Conservation (phyloP, 1,284 basidiomycete genomes). For the Apiotrichum domesticum region DNA sequence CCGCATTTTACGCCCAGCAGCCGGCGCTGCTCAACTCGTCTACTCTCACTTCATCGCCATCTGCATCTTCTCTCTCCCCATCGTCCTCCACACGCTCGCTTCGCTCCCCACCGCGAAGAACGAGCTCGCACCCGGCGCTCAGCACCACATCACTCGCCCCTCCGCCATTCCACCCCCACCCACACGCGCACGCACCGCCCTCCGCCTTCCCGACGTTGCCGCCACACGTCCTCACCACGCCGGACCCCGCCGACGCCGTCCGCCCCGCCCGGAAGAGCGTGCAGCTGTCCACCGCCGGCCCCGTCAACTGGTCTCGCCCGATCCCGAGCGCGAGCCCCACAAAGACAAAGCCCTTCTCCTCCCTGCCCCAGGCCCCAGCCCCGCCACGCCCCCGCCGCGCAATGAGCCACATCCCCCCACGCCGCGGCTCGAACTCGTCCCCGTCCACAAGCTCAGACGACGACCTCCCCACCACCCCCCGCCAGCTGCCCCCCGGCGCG, state of each 20-base stretch:
- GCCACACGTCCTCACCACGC: not conserved
- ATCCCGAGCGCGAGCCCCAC: slow-evolving; percentile 3
- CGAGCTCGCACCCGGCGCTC: no score
- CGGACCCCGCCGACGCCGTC: not conserved
- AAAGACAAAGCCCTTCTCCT: not conserved
- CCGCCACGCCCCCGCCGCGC: not conserved
- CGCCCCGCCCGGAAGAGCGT: not conserved
- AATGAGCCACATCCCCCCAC: slow-evolving; percentile 5
- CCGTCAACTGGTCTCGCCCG: slow-evolving; percentile 28
- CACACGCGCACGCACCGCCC: not conserved
- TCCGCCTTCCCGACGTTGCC: not conserved
- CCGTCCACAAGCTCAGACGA: slow-evolving; percentile 15
- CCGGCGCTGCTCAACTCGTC: no score
- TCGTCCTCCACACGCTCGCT: no score
- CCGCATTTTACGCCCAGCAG: no score
- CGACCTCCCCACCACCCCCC: slow-evolving; percentile 5
- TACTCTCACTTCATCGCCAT: no score
- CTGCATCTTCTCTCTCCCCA: no score
- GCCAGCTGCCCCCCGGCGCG: slow-evolving; percentile 6
- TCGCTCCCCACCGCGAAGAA: no score
- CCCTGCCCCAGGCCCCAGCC: not conserved
- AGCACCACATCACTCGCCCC: no score
- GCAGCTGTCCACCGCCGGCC: slow-evolving; percentile 1
- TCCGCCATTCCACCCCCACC: no score
- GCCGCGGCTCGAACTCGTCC: slow-evolving; percentile 3